Evolutionary conservation across 2,329 filamentous ascomycete species (phyloP).

Genomic region (Helminthosporium solani): DNA sequence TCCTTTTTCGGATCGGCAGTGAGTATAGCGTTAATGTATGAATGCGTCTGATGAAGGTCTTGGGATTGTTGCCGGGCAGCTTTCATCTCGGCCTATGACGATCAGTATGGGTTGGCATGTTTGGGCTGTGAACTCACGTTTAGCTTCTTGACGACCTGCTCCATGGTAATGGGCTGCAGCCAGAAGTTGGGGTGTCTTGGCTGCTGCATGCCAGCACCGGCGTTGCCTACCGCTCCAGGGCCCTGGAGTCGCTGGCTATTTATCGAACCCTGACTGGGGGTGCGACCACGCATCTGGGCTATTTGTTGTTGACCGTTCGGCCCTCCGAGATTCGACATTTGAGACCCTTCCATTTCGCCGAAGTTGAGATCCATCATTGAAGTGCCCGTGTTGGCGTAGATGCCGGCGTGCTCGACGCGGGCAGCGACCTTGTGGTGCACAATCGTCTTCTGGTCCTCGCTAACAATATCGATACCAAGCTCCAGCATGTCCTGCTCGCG

Average conservation of each 20-base stretch:
- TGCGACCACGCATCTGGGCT: slow-evolving; percentile 67
- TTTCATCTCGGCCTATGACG: slow-evolving; percentile 77
- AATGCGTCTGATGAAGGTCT: slow-evolving; percentile 77
- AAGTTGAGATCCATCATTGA: slow-evolving; percentile 88
- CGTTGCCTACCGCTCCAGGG: slow-evolving; percentile 54
- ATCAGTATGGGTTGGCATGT: slow-evolving; percentile 22
- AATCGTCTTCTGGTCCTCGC: slow-evolving; percentile 96
- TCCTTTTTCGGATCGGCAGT: slow-evolving; percentile 66
- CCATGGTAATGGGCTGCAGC: slow-evolving; percentile 85
- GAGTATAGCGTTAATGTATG: slow-evolving; percentile 76
- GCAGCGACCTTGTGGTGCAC: slow-evolving; percentile 98
- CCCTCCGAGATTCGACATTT: slow-evolving; percentile 67
- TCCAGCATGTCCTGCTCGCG: slow-evolving; percentile 90
- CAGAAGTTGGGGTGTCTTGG: slow-evolving; percentile 79
- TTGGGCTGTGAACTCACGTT: slow-evolving; percentile 60
- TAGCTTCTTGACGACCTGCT: slow-evolving; percentile 87
- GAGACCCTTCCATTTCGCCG: slow-evolving; percentile 79
- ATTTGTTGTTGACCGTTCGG: slow-evolving; percentile 65
- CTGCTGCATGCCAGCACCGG: slow-evolving; percentile 62
- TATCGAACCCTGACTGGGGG: slow-evolving; percentile 56
- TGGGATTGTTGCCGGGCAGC: slow-evolving; percentile 83
- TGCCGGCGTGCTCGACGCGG: slow-evolving; percentile 92
- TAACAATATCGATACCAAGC: slow-evolving; percentile 96
- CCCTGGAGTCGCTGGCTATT: slow-evolving; percentile 63
- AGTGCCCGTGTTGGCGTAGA: slow-evolving; percentile 66